phyloP scores from a whole-genome alignment of 805 yeast genomes.

The Metschnikowia borealis region DNA sequence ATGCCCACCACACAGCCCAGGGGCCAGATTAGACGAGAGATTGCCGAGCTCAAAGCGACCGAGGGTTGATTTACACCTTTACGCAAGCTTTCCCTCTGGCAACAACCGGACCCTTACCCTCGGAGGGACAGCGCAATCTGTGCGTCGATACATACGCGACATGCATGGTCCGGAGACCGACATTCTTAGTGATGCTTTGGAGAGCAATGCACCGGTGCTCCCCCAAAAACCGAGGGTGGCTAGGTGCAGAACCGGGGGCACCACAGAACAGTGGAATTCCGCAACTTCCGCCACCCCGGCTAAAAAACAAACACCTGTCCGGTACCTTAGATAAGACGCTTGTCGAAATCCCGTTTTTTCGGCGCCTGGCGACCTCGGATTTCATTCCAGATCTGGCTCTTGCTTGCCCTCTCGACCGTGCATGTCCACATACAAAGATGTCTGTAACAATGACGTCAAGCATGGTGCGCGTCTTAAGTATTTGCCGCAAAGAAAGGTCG shows the following conservation, averaged over 20 bases:
- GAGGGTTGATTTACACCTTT: too few relatives aligned
- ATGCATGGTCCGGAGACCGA: background rate
- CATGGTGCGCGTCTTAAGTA: background rate
- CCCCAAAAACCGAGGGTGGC: background rate
- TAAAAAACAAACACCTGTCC: too few relatives aligned
- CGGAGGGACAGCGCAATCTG: background rate
- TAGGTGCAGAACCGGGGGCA: background rate
- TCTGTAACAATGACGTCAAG: slow-evolving; percentile 2
- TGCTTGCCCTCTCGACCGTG: background rate
- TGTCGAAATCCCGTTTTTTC: background rate
- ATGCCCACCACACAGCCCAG: too few relatives aligned
- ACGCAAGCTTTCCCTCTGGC: too few relatives aligned
- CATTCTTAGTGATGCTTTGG: background rate
- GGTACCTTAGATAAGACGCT: background rate
- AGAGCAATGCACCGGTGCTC: background rate
- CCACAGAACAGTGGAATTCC: background rate
- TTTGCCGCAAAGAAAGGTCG: background rate
- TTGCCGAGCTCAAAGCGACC: too few relatives aligned
- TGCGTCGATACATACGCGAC: background rate
- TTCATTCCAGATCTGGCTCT: background rate
- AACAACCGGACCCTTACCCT: too few relatives aligned
- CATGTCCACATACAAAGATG: background rate
- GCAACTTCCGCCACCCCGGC: too few relatives aligned
- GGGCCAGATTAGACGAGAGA: too few relatives aligned
- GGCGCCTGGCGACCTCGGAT: background rate